Conservation (phyloP, 108 stramenopile genomes). For the Cafeteria roenbergensis region DNA sequence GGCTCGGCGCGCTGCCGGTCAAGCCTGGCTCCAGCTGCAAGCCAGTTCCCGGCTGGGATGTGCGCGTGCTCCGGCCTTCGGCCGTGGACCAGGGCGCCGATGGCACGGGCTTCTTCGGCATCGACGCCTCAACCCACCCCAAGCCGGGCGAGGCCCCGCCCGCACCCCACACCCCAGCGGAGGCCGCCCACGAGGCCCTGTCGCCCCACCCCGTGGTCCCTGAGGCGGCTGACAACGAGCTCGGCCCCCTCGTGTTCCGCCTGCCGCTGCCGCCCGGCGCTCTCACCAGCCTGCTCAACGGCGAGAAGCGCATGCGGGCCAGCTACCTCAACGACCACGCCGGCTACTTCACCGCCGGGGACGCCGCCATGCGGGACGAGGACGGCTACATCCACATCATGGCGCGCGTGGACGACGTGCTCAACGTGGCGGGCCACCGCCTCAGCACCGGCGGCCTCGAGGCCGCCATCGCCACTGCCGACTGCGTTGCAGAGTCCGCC, state of each 20-base stretch:
- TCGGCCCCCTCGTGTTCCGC: constrained; percentile 49
- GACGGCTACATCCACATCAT: constrained; percentile 60
- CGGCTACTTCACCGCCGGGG: constrained; percentile 57
- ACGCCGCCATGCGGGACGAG: constrained; percentile 52
- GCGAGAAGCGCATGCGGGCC: constrained; percentile 42
- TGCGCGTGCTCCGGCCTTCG: constrained; percentile 21
- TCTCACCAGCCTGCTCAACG: constrained; percentile 49
- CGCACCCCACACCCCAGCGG: constrained; percentile 19
- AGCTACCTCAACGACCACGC: constrained; percentile 44
- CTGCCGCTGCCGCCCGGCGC: constrained; percentile 58
- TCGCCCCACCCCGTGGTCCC: background rate
- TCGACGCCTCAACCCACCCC: constrained; percentile 36
- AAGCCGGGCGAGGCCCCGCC: too few species aligned
- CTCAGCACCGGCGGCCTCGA: constrained; percentile 56
- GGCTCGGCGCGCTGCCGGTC: background rate
- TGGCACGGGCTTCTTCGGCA: constrained; percentile 43
- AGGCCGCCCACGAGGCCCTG: constrained; percentile 24
- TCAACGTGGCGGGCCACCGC: constrained; percentile 59
- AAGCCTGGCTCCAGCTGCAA: constrained; percentile 5
- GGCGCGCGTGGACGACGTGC: constrained; percentile 58
- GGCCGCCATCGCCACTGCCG: constrained; percentile 48
- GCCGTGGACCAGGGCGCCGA: constrained; percentile 34
- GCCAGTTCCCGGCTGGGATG: constrained; percentile 32
- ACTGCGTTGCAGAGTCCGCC: constrained; percentile 52
- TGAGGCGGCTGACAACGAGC: background rate